phyloP scores from a whole-genome alignment of 2,329 filamentous ascomycete species.

The Albophoma yamanashiensis region DNA sequence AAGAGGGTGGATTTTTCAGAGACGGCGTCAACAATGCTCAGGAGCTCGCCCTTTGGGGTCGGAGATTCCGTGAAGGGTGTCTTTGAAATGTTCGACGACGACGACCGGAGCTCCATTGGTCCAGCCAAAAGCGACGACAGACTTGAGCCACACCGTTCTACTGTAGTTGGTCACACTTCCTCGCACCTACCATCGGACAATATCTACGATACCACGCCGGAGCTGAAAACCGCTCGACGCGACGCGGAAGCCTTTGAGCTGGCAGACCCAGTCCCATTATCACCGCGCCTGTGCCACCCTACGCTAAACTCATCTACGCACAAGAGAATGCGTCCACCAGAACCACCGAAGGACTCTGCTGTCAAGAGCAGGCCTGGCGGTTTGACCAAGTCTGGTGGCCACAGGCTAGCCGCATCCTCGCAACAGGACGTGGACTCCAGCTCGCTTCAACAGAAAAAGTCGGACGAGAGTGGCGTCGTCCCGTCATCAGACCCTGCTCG shows the following conservation, averaged over 20 bases:
- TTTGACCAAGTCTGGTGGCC: background rate
- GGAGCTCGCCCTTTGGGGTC: slow-evolving; percentile 17
- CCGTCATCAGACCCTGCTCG: background rate
- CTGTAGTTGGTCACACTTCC: background rate
- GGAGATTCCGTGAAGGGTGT: slow-evolving; percentile 4
- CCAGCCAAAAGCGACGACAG: slow-evolving; percentile 1
- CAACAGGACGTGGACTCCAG: background rate
- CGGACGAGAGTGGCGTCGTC: background rate
- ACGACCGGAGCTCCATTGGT: background rate
- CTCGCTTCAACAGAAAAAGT: background rate
- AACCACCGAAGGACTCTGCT: background rate
- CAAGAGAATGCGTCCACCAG: background rate
- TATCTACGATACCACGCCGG: slow-evolving; percentile 14
- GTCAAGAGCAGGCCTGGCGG: background rate
- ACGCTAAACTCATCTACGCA: background rate
- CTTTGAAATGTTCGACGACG: slow-evolving; percentile 8
- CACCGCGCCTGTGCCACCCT: background rate
- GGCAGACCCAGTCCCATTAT: background rate
- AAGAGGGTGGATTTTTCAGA: slow-evolving; percentile 21
- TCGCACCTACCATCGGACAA: slow-evolving; percentile 15
- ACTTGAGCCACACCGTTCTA: background rate
- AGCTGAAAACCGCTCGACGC: background rate
- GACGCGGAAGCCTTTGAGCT: background rate
- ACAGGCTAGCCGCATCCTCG: background rate
- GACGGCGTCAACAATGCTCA: slow-evolving; percentile 20